phyloP scores from a whole-genome alignment of 1,284 basidiomycete genomes.

The Ustilago xerochloae region DNA sequence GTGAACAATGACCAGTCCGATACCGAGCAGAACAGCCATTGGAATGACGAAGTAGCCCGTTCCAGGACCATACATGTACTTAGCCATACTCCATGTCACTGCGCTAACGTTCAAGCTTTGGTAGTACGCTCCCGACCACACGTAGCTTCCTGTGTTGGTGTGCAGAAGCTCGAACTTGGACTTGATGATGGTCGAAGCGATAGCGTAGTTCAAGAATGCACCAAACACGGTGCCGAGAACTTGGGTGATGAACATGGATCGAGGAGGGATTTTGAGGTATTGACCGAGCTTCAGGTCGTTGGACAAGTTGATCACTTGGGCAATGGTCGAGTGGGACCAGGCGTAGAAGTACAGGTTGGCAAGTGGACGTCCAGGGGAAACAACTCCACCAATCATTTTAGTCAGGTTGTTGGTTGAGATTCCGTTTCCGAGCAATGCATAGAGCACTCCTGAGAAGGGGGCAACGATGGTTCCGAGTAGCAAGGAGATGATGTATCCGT shows the following conservation, averaged over 20 bases:
- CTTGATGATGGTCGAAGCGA: constrained; percentile 31
- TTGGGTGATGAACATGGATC: constrained; percentile 46
- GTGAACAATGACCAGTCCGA: constrained; percentile 23
- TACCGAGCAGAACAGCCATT: constrained; percentile 35
- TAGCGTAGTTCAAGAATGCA: constrained; percentile 45
- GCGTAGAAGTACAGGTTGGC: constrained; percentile 53
- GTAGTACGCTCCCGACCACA: constrained; percentile 38
- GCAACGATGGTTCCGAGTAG: constrained; percentile 37
- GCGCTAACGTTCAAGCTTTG: constrained; percentile 35
- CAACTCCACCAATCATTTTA: constrained; percentile 50
- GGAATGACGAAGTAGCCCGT: constrained; percentile 41
- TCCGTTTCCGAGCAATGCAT: constrained; percentile 35
- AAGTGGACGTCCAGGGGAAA: constrained; percentile 44
- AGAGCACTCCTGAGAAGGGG: constrained; percentile 41
- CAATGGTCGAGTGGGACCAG: constrained; percentile 48
- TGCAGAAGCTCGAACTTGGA: constrained; percentile 43
- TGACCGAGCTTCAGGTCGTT: constrained; percentile 54
- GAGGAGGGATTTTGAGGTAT: constrained; percentile 57
- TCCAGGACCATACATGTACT: constrained; percentile 29
- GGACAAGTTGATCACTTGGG: constrained; percentile 42
- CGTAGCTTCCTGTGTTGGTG: constrained; percentile 37
- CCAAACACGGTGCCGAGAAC: constrained; percentile 42
- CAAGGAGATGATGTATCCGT: constrained; percentile 43
- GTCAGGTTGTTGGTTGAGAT: constrained; percentile 42
- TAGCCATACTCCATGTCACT: constrained; percentile 46